phyloP scores from a whole-genome alignment of 306 rosid genomes.

The Psophocarpus tetragonolobus region DNA sequence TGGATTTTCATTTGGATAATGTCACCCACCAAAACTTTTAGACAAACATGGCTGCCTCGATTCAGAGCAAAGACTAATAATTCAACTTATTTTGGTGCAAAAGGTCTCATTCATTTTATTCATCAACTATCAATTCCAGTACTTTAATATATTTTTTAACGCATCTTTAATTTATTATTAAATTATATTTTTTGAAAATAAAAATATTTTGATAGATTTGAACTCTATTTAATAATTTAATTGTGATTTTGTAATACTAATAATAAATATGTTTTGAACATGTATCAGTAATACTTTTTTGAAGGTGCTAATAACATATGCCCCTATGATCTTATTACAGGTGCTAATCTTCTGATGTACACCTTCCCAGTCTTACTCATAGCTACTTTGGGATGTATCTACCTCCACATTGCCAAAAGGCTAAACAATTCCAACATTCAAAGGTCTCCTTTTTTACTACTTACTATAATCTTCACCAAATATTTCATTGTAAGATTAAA shows the following conservation, averaged over 20 bases:
- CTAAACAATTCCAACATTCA: constrained; percentile 26
- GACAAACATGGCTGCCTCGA: constrained; percentile 36
- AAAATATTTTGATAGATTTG: too few species aligned
- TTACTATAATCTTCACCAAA: too few species aligned
- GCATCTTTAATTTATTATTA: too few species aligned
- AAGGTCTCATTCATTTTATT: constrained; percentile 44
- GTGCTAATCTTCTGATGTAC: constrained; percentile 45
- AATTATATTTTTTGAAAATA: too few species aligned
- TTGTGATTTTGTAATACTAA: too few species aligned
- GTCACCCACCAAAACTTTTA: constrained; percentile 53
- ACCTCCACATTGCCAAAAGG: constrained; percentile 51
- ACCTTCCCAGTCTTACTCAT: constrained; percentile 63
- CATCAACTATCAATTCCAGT: not conserved
- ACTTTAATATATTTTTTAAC: too few species aligned
- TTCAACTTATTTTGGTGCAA: constrained; percentile 56
- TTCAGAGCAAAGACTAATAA: constrained; percentile 30
- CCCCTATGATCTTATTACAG: constrained; percentile 37
- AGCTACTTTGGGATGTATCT: constrained; percentile 65
- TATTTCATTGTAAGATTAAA: not conserved
- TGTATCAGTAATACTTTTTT: too few species aligned
- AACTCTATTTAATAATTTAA: too few species aligned
- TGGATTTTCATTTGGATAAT: constrained; percentile 52
- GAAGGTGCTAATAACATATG: constrained; percentile 27
- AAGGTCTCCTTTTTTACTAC: constrained; percentile 20
- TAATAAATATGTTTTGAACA: too few species aligned